These are phyloP conservation scores for Heliamphora exappendiculata DNA, from an alignment of 148 eudicot species.

Conservation along the genomic window DNA sequence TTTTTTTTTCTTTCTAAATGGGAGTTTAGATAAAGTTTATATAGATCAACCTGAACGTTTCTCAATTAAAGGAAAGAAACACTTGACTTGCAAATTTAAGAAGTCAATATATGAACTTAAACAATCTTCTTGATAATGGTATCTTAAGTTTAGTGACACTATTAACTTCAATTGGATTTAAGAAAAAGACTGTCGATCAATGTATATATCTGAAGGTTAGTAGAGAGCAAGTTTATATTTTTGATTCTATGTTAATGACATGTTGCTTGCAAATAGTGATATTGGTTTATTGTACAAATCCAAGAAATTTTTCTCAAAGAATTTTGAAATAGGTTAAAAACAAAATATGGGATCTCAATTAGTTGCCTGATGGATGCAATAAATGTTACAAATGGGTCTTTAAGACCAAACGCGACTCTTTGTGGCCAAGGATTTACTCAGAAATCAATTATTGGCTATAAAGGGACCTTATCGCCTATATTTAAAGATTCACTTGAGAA, in stretches of 20 bases:
- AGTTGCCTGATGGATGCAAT: background rate
- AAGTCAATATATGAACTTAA: background rate
- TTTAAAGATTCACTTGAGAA: background rate
- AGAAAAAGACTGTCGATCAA: background rate
- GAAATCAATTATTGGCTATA: conserved; percentile 7
- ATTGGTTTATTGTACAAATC: background rate
- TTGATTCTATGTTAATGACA: no score
- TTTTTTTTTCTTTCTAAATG: conserved; percentile 8
- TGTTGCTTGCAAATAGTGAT: background rate
- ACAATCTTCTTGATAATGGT: background rate
- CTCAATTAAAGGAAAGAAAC: background rate
- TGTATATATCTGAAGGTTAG: background rate
- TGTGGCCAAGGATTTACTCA: no score
- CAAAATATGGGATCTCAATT: background rate
- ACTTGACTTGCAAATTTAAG: background rate
- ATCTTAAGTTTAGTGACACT: background rate
- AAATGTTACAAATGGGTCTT: background rate
- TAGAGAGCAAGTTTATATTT: background rate
- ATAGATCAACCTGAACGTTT: background rate
- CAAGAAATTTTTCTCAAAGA: background rate
- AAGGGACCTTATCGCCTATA: conserved; percentile 8
- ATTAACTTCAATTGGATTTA: background rate
- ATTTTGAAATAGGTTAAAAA: background rate
- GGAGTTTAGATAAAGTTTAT: background rate
- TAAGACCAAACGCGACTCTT: background rate